Evolutionary conservation across 179 eudicot genomes (phyloP).

Genomic region (Patellifolia procumbens): DNA sequence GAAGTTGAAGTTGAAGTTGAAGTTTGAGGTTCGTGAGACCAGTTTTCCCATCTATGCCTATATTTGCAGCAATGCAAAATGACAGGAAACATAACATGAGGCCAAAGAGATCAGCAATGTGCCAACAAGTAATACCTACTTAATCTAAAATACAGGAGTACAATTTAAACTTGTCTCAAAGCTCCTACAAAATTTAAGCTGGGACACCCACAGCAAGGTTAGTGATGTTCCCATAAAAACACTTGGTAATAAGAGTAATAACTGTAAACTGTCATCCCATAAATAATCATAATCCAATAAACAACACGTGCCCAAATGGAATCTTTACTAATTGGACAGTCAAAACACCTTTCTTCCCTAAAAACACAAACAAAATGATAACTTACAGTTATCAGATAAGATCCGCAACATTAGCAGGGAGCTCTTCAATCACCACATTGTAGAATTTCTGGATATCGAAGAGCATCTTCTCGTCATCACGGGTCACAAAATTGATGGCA

Average conservation of each 20-base stretch:
- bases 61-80: no score
- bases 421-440: constrained; percentile 44
- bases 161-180: constrained; percentile 16
- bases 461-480: constrained; percentile 47
- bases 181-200: constrained; percentile 37
- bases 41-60: no score
- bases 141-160: constrained; percentile 7
- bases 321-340: constrained; percentile 27
- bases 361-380: constrained; percentile 1
- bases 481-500: constrained; percentile 44
- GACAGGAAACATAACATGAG: not conserved
- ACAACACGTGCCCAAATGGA: constrained; percentile 17
- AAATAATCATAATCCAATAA: constrained; percentile 12
- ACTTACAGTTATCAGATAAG: constrained; percentile 33
- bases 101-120: not conserved
- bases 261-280: constrained; percentile 10
- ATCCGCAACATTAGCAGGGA: constrained; percentile 51
- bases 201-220: constrained; percentile 32
- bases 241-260: constrained; percentile 8
- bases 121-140: not conserved
- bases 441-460: constrained; percentile 49
- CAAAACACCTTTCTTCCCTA: constrained; percentile 28
- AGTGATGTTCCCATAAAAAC: constrained; percentile 35
- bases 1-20: no score
- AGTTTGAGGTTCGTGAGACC: no score